phyloP scores from a whole-genome alignment of 345 rosid genomes.

The Mallotus nudiflorus region DNA sequence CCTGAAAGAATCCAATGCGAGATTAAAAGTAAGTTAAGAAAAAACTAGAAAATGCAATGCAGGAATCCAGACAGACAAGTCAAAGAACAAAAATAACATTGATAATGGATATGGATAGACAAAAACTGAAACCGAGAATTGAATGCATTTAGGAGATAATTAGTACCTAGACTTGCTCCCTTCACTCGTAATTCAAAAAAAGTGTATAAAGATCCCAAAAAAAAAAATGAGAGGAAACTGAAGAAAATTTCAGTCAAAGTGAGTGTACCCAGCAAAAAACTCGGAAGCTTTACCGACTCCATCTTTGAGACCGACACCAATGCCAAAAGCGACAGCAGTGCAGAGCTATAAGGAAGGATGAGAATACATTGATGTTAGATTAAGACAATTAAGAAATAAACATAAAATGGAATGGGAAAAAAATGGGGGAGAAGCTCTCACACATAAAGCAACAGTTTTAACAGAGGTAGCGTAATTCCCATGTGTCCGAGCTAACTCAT shows the following conservation, averaged over 20 bases:
- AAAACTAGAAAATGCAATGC: conserved; percentile 6
- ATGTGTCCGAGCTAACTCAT: conserved; percentile 37
- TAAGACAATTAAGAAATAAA: conserved; percentile 10
- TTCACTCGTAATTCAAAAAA: too few species aligned
- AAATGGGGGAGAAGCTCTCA: conserved; percentile 38
- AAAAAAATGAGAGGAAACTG: too few species aligned
- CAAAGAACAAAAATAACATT: neutral
- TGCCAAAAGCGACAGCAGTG: conserved; percentile 78
- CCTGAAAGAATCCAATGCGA: conserved; percentile 55
- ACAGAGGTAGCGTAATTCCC: conserved; percentile 50
- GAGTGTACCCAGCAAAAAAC: conserved; percentile 82
- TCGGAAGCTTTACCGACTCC: conserved; percentile 85
- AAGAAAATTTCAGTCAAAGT: neutral
- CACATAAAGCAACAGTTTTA: conserved; percentile 80
- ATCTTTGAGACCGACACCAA: conserved; percentile 72
- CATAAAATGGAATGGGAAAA: conserved; percentile 7
- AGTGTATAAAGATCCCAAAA: too few species aligned
- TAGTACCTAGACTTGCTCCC: too few species aligned
- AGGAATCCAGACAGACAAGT: neutral
- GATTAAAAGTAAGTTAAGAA: neutral
- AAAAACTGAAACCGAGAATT: too few species aligned
- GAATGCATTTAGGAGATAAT: too few species aligned
- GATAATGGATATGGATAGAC: too few species aligned
- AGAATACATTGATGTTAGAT: conserved; percentile 14
- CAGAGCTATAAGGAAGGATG: conserved; percentile 47